Conservation (phyloP, 2,329 filamentous ascomycete genomes). For the Sporothrix pseudoabietina region DNA sequence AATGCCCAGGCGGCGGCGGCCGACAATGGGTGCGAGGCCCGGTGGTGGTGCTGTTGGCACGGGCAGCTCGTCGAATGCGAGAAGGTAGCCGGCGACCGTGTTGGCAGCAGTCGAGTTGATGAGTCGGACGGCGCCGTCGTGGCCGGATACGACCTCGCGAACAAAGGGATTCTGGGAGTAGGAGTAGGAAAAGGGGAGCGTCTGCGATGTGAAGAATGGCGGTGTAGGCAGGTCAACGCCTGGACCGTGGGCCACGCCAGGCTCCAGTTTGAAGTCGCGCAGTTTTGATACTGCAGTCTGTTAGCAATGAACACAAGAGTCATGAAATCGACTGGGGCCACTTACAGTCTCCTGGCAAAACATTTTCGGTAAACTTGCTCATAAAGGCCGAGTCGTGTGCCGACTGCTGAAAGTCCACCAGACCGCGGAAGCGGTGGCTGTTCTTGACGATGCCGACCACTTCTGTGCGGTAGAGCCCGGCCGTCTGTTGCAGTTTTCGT, state of each 20-base stretch:
- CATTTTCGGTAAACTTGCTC: conserved; percentile 67
- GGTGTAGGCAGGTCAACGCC: conserved; percentile 76
- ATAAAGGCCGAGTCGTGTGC: conserved; percentile 70
- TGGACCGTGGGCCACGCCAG: conserved; percentile 59
- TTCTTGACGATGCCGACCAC: conserved; percentile 72
- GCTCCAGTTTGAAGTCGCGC: conserved; percentile 66
- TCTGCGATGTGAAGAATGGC: conserved; percentile 73
- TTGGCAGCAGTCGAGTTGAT: conserved; percentile 61
- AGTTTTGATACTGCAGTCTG: conserved; percentile 50
- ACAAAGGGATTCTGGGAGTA: conserved; percentile 87
- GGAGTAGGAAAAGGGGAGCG: conserved; percentile 73
- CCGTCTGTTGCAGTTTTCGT: conserved; percentile 70
- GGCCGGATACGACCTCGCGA: conserved; percentile 58
- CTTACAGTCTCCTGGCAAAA: conserved; percentile 71
- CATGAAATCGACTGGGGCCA: conserved; percentile 28
- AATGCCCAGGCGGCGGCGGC: conserved; percentile 63
- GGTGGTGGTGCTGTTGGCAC: conserved; percentile 62
- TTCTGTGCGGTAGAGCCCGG: conserved; percentile 65
- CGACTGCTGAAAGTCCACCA: conserved; percentile 86
- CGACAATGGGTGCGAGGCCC: conserved; percentile 57
- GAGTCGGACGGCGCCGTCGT: conserved; percentile 53
- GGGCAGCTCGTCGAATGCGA: conserved; percentile 63
- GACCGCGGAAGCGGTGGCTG: conserved; percentile 81
- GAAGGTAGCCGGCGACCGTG: conserved; percentile 60
- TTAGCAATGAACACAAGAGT: conserved; percentile 21